phyloP scores from a whole-genome alignment of 208 protist genomes.

The Acanthamoeba triangularis region DNA sequence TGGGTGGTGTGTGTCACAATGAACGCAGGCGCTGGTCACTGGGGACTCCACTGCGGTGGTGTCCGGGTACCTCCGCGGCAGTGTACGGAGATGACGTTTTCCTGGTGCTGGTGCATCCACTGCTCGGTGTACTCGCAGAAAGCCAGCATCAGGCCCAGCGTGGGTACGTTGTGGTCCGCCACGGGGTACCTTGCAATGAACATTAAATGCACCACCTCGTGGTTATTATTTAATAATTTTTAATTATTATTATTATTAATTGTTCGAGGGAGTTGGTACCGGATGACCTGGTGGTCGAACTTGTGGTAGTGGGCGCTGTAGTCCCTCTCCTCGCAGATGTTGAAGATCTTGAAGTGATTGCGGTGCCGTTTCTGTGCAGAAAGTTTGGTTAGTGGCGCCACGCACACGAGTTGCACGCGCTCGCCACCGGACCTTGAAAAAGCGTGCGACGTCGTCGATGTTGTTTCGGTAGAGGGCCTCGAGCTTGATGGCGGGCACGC shows the following conservation, averaged over 20 bases:
- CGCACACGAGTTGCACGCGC: too few species aligned
- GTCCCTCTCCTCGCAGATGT: slow-evolving; percentile 63
- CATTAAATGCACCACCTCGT: neutral
- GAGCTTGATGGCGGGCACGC: slow-evolving; percentile 47
- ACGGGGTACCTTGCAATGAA: neutral
- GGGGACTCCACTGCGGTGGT: too few species aligned
- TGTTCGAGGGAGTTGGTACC: neutral
- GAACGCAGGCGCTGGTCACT: too few species aligned
- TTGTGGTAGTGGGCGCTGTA: slow-evolving; percentile 61
- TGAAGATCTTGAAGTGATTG: slow-evolving; percentile 66
- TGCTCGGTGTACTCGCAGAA: slow-evolving; percentile 62
- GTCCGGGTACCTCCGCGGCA: slow-evolving; percentile 69
- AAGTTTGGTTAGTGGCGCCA: neutral
- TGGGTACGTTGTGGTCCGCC: slow-evolving; percentile 71
- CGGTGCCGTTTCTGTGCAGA: neutral
- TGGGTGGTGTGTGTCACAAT: neutral
- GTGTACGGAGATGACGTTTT: slow-evolving; percentile 72
- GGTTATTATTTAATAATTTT: neutral
- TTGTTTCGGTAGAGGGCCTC: slow-evolving; percentile 73
- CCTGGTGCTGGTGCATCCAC: slow-evolving; percentile 55
- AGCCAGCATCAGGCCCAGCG: slow-evolving; percentile 31
- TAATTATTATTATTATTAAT: neutral
- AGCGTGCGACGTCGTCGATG: slow-evolving; percentile 67
- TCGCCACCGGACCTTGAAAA: slow-evolving; percentile 70
- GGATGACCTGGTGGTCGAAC: slow-evolving; percentile 71